Percentiles rank a stretch among this genome's conserved stretches.
Evolutionary conservation across 129 eudicot species (phyloP).

Genomic region (sunflower (Helianthus annuus)): DNA sequence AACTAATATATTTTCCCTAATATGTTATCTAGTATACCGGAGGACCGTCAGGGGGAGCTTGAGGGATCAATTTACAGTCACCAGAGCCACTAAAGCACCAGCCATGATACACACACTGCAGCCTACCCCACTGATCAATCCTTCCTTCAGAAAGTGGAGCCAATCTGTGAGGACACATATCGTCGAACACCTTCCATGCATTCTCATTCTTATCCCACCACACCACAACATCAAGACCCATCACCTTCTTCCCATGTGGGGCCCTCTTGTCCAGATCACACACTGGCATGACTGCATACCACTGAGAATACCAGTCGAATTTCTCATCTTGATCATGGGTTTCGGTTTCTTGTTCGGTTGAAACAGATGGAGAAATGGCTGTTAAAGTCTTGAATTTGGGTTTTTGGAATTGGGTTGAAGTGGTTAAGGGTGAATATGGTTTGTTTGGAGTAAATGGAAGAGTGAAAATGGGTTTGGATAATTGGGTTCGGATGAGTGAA

Average conservation of each 20-base stretch:
- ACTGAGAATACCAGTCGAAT: constrained; percentile 75
- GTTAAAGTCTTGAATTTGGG: constrained; percentile 39
- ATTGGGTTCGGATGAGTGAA: constrained; percentile 24
- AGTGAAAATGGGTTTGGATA: constrained; percentile 32
- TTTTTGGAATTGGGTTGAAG: constrained; percentile 22
- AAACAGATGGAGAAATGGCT: constrained; percentile 37
- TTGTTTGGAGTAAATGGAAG: constrained; percentile 12
- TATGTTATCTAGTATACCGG: constrained; percentile 38
- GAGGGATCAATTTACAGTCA: constrained; percentile 80
- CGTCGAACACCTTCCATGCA: constrained; percentile 87
- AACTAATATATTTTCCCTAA: no score
- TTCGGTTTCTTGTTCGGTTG: constrained; percentile 43
- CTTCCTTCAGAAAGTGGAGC: constrained; percentile 91
- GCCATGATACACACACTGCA: constrained; percentile 95
- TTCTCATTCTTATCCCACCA: constrained; percentile 84
- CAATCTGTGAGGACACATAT: constrained; percentile 75
- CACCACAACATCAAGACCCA: constrained; percentile 77
- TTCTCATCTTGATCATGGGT: constrained; percentile 36
- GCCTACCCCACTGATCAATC: constrained; percentile 84
- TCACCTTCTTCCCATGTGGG: constrained; percentile 72
- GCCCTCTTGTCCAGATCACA: constrained; percentile 83
- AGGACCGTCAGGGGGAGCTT: constrained; percentile 88
- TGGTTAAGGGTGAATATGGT: constrained; percentile 28
- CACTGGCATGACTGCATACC: constrained; percentile 75
- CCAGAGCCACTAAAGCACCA: constrained; percentile 92